Evolutionary conservation across 2,329 filamentous ascomycete genomes (phyloP), one percentile per base, ranked within the genome.

Genomic region (Penicillium sp.): DNA sequence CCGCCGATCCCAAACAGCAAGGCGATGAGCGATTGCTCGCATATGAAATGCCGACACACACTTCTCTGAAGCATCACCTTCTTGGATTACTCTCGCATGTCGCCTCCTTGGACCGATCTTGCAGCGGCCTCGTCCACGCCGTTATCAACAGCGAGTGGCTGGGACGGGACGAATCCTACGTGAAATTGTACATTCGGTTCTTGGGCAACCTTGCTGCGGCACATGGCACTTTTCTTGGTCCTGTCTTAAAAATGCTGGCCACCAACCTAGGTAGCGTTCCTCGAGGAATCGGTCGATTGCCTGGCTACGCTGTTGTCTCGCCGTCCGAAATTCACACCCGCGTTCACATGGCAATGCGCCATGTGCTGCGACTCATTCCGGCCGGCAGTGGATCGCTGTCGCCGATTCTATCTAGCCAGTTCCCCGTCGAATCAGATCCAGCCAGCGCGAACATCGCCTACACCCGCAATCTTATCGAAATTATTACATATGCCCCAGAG

Each of bases 391-490:
- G 84, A 34, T 81, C 87, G 2, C 77, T 97, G 29, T 84, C 87
- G 35, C 81, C 84, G 32, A 78, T 91, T 45, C 73, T 96, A 36
- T 75, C 82, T 45, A 73, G 78, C 46, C 86, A 86, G 39, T 96
- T 95, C 57, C 91, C 91, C 0, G 89, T 85, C 56, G 81, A 88
- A 46, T 87, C 87, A 59, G 90, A 96, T 49, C 84, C 87, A 4
- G 87, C 88, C 58, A 86, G 86, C 61, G 81, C 84, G n/a, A 91
- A 96, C 70, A 84, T 93, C 62, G 85, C 87, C n/a, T 99, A 95
- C 67, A 87, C 96, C 54, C 82, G 88, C 64, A 96, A 97, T 68
- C 78, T 97, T 9, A 78, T 97, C 26, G 84, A 81, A 55, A 78
- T 97, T 32, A 86, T 88, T 49, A 81, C 85, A 45, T 96, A 96